Conservation (phyloP, 1,139 yeast species). For the Yamadazyma sp. region DNA sequence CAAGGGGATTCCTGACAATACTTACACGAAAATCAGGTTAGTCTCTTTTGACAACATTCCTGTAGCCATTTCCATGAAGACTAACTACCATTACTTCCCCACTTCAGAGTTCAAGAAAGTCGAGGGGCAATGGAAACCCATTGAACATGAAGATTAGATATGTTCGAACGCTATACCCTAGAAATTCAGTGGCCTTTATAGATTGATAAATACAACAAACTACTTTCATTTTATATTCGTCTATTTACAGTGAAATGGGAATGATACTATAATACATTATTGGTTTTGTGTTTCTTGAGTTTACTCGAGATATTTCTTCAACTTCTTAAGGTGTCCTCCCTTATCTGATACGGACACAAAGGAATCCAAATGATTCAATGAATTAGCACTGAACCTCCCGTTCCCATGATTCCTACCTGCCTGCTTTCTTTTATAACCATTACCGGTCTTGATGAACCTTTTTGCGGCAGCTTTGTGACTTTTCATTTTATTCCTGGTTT, state of each 20-base stretch:
- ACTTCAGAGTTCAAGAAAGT: conserved; percentile 64
- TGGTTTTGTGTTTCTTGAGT: too few relatives aligned
- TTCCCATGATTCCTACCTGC: conserved; percentile 94
- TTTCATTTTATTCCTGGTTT: conserved; percentile 54
- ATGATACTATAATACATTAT: conserved; percentile 6
- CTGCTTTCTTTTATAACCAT: conserved; percentile 54
- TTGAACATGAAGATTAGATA: conserved; percentile 21
- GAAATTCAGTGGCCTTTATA: too few relatives aligned
- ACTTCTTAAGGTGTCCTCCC: conserved; percentile 55
- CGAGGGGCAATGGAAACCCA: conserved; percentile 52
- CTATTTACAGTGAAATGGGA: conserved; percentile 10
- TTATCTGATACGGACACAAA: conserved; percentile 55
- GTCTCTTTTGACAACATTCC: conserved; percentile 87
- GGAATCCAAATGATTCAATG: conserved; percentile 63
- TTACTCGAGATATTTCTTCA: conserved; percentile 12
- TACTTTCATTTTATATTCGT: not conserved
- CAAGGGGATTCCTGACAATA: conserved; percentile 67
- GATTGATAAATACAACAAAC: not conserved
- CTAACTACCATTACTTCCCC: conserved; percentile 90
- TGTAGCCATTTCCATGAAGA: conserved; percentile 79
- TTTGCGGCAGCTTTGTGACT: conserved; percentile 79
- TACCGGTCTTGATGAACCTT: conserved; percentile 73
- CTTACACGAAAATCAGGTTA: conserved; percentile 76
- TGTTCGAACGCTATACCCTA: too few relatives aligned
- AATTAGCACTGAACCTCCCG: conserved; percentile 76